phyloP scores from a whole-genome alignment of 495 filamentous ascomycete species.

The Hypoxylon trugodes region DNA sequence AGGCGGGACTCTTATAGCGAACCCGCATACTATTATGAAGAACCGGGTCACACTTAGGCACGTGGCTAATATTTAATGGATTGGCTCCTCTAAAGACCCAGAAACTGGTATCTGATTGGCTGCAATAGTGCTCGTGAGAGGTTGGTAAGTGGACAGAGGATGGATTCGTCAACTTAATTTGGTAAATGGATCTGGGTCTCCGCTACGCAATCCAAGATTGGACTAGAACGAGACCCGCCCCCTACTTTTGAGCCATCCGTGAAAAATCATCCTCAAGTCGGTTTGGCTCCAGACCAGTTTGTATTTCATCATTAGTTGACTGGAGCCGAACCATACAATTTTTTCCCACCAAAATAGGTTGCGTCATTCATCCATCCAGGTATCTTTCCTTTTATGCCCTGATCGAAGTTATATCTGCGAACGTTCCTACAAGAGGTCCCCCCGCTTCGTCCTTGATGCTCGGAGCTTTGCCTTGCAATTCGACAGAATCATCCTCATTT shows the following conservation, averaged over 20 bases:
- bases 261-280: constrained; percentile 16
- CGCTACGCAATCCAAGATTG: constrained; percentile 35
- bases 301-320: constrained; percentile 3
- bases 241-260: constrained; percentile 24
- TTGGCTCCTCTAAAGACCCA: constrained; percentile 13
- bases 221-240: constrained; percentile 24
- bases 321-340: constrained; percentile 16
- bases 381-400: constrained; percentile 45
- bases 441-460: constrained; percentile 56
- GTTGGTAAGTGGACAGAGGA: constrained; percentile 23
- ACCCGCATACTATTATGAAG: constrained; percentile 17
- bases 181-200: constrained; percentile 44
- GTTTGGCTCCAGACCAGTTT: constrained; percentile 11
- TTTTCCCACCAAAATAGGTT: constrained; percentile 22
- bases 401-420: constrained; percentile 57
- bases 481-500: constrained; percentile 55
- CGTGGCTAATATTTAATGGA: constrained; percentile 33
- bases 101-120: constrained; percentile 27
- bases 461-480: constrained; percentile 50
- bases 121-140: constrained; percentile 19
- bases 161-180: constrained; percentile 41
- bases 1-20: constrained; percentile 31
- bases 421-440: constrained; percentile 58
- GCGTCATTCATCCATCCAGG: constrained; percentile 22
- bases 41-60: constrained; percentile 16